Evolutionary conservation across 192 early-diverging fungal species (phyloP), one percentile per base, ranked within the genome.

Genomic region (Linnemannia exigua): DNA sequence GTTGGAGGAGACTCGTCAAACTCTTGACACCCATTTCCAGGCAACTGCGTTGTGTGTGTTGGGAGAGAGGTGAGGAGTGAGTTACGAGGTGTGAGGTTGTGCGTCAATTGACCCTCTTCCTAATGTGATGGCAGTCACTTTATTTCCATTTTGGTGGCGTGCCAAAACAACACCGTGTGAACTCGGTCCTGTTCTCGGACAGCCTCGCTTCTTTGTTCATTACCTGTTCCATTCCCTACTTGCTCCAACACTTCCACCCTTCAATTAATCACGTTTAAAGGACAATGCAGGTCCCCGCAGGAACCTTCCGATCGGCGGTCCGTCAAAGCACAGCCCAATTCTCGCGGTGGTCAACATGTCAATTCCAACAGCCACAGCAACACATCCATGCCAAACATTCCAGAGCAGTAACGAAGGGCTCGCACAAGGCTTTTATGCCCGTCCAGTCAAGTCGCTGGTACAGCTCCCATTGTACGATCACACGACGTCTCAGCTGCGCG

Each of bases 21-120:
- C 87, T 84, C 73, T 90, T 90, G 58, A 93, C 89, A 5, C 92
- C 93, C 93, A 93, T 94, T 5, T 48, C 47, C 5, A 44, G n/a
- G n/a, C n/a, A n/a, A n/a, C n/a, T n/a, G 28, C 28, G 58, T 31
- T 2, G n/a, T 31, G 6, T 71, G 20, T 38, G 17, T 22, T 74
- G 48, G 1, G 35, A 17, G 20, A 48, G n/a, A 7, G 5, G 11
- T 44, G 54, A n/a, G 20, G 16, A 8, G 61, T 54, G 36, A 44
- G 38, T n/a, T n/a, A n/a, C n/a, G n/a, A n/a, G n/a, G n/a, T n/a
- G n/a, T n/a, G 15, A 17, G 19, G 47, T 1, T 20, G 22, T 12
- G 46, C 22, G 58, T 63, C 58, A 63, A 63, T 33, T 15, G 58
- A 63, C 12, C 22, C 22, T 28, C 54, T n/a, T 9, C 54, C 11